phyloP scores from a whole-genome alignment of 768 basidiomycete species.

The Paxillus ammoniavirescens region DNA sequence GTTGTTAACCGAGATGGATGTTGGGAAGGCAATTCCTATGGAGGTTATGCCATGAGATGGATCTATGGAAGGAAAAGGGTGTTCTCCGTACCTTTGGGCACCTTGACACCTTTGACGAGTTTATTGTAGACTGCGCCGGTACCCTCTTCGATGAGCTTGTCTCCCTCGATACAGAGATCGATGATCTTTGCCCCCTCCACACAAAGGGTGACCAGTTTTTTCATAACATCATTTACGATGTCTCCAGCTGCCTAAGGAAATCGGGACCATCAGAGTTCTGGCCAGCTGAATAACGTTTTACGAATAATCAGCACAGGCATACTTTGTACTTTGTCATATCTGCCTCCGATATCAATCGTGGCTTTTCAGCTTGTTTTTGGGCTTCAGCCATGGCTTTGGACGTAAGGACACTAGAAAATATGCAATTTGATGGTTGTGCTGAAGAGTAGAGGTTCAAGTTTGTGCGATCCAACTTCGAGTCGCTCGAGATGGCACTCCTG shows the following conservation, averaged over 20 bases:
- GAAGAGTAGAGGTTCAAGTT: conserved; percentile 1
- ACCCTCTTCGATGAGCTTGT: conserved; percentile 88
- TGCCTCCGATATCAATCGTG: conserved; percentile 57
- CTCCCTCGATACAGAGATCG: conserved; percentile 91
- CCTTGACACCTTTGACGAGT: conserved; percentile 81
- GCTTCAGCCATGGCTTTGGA: conserved; percentile 56
- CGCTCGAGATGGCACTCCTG: conserved; percentile 11
- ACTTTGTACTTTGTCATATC: conserved; percentile 92
- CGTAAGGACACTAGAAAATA: conserved; percentile 2
- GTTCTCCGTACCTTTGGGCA: conserved; percentile 71
- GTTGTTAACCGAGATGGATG: conserved; percentile 92
- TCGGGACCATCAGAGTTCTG: conserved; percentile 8
- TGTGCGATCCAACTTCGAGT: neutral
- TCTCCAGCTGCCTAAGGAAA: conserved; percentile 77
- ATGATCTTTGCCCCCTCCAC: conserved; percentile 84
- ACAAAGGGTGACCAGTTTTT: conserved; percentile 74
- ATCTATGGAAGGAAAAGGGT: neutral
- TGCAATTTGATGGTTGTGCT: conserved; percentile 5
- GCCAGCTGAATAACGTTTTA: conserved; percentile 9
- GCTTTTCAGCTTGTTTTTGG: conserved; percentile 46
- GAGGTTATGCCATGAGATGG: conserved; percentile 6
- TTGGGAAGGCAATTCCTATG: conserved; percentile 91
- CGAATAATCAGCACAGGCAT: conserved; percentile 9
- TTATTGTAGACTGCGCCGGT: conserved; percentile 90
- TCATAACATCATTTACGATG: conserved; percentile 81